Evolutionary conservation across 805 yeast genomes (phyloP).

Genomic region (Wickerhamiella azyma): DNA sequence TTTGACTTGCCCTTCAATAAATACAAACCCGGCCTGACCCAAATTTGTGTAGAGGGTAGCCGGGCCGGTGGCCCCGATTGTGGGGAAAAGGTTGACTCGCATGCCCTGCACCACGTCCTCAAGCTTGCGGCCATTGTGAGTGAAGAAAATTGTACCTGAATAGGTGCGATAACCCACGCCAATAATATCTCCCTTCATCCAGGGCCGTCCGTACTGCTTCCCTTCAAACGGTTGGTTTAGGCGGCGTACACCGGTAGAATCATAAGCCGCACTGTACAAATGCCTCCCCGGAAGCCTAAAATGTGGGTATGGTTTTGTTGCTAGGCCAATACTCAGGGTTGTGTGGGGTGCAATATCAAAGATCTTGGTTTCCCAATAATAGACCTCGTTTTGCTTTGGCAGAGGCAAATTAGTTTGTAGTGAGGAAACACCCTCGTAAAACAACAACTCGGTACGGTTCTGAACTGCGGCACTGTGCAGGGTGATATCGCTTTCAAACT

Average conservation of each 20-base stretch:
- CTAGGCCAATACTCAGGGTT: conserved; percentile 56
- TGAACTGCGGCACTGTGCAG: conserved; percentile 42
- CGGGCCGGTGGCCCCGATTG: conserved; percentile 70
- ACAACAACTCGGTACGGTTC: conserved; percentile 43
- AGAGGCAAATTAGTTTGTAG: conserved; percentile 74
- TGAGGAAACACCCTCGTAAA: conserved; percentile 43
- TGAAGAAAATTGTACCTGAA: conserved; percentile 79
- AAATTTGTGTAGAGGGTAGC: conserved; percentile 78
- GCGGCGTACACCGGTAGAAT: conserved; percentile 69
- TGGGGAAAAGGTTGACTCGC: conserved; percentile 68
- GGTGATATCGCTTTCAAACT: conserved; percentile 42
- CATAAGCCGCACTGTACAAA: conserved; percentile 72
- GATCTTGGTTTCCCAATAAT: conserved; percentile 78
- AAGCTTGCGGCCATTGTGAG: conserved; percentile 84
- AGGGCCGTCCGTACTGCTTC: conserved; percentile 32
- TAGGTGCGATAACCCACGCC: conserved; percentile 82
- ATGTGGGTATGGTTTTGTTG: conserved; percentile 83
- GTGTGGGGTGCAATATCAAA: conserved; percentile 47
- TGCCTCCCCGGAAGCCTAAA: conserved; percentile 91
- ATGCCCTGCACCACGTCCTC: conserved; percentile 67
- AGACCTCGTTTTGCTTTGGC: conserved; percentile 69
- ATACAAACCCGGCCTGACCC: conserved; percentile 83
- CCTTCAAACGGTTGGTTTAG: conserved; percentile 58
- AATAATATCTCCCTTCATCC: conserved; percentile 73
- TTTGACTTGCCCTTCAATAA: conserved; percentile 82